These are phyloP conservation scores for Carex sylvatica DNA, from an alignment of 202 grass and related monocot genomes.

Conservation along the genomic window DNA sequence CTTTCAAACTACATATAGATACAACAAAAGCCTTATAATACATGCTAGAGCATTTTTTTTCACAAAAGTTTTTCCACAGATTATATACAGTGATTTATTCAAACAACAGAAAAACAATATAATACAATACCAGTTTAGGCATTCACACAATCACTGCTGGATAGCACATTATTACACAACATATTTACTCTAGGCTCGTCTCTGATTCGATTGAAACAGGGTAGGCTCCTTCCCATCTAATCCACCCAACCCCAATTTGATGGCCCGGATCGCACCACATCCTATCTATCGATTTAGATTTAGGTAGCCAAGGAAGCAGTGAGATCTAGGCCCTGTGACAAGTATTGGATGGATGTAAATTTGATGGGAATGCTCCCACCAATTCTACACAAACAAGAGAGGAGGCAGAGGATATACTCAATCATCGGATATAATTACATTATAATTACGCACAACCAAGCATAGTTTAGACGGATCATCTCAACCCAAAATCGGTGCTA, in stretches of 20 bases:
- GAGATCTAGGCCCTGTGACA: not conserved
- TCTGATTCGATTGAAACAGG: not conserved
- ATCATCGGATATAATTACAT: not conserved
- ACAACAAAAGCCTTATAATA: not conserved
- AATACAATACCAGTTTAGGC: conserved; percentile 8
- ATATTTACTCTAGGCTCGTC: not conserved
- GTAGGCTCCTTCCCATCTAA: not conserved
- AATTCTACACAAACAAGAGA: not conserved
- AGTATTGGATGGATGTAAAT: not conserved
- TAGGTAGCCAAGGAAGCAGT: not conserved
- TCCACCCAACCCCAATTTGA: not conserved
- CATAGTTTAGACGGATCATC: not conserved
- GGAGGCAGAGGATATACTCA: not conserved
- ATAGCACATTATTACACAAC: not conserved
- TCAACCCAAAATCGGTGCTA: not conserved
- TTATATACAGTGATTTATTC: conserved; percentile 18
- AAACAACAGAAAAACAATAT: not conserved
- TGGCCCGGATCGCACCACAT: not conserved
- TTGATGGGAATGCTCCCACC: not conserved
- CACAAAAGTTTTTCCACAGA: not conserved
- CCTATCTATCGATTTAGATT: not conserved
- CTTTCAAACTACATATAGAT: not conserved
- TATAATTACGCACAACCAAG: conserved; percentile 1
- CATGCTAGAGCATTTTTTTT: not conserved
- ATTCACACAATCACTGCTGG: conserved; percentile 1